These are phyloP conservation scores for Sistotremastrum suecicum DNA, from an alignment of 768 basidiomycete species.

Conservation along the genomic window DNA sequence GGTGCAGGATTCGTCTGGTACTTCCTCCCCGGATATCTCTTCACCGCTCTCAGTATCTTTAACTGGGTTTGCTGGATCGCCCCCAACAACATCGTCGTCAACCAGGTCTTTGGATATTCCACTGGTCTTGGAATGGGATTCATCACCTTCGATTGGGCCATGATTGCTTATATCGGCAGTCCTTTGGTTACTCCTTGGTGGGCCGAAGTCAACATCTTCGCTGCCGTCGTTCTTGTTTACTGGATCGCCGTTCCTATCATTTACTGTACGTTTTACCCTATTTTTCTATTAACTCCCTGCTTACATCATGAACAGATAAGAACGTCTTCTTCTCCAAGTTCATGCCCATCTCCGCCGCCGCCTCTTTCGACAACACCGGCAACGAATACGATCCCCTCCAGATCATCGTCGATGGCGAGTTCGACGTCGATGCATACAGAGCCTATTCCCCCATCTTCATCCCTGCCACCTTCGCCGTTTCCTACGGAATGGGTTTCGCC, in stretches of 20 bases:
- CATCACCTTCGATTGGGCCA: slow-evolving; percentile 24
- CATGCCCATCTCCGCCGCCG: slow-evolving; percentile 26
- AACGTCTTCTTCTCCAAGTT: slow-evolving; percentile 26
- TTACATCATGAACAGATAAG: slow-evolving; percentile 15
- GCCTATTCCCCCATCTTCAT: slow-evolving; percentile 28
- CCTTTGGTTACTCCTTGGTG: slow-evolving; percentile 21
- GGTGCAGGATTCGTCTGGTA: slow-evolving; percentile 11
- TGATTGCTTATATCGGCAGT: slow-evolving; percentile 12
- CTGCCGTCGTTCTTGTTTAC: slow-evolving; percentile 9
- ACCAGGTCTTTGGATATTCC: slow-evolving; percentile 15
- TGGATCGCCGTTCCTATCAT: slow-evolving; percentile 15
- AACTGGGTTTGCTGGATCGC: slow-evolving; percentile 26
- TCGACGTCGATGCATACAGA: slow-evolving; percentile 21
- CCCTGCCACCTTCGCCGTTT: slow-evolving; percentile 14
- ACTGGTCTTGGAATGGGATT: slow-evolving; percentile 22
- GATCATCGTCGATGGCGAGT: slow-evolving; percentile 18
- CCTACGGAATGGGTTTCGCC: slow-evolving; percentile 24
- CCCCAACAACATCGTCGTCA: slow-evolving; percentile 20
- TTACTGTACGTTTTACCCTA: slow-evolving; percentile 10
- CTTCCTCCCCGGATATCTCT: slow-evolving; percentile 24
- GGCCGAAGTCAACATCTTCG: slow-evolving; percentile 19
- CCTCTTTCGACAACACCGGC: slow-evolving; percentile 30
- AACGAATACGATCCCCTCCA: slow-evolving; percentile 23
- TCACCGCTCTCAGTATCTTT: slow-evolving; percentile 18
- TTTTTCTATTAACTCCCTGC: slow-evolving; percentile 7